Evolutionary conservation across 106 monocot species (phyloP).

Genomic region (Narthecium ossifragum): DNA sequence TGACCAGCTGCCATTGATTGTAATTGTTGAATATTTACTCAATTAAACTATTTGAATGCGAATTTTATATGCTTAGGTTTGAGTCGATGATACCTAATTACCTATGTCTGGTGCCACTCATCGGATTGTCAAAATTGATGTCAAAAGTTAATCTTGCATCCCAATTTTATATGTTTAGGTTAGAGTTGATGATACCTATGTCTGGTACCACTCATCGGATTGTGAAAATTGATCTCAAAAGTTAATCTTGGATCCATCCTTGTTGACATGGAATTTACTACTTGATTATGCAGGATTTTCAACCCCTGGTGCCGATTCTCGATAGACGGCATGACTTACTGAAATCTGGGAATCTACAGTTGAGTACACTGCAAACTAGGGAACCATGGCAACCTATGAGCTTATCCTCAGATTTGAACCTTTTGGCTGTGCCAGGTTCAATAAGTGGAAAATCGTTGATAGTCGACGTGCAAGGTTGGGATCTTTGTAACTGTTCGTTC

Average conservation of each 20-base stretch:
- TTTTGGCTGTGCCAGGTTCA: neutral
- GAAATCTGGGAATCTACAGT: neutral
- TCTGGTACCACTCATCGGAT: too few relatives aligned
- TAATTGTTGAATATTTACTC: too few relatives aligned
- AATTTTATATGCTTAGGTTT: too few relatives aligned
- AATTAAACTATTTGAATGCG: too few relatives aligned
- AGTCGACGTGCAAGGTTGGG: slow-evolving; percentile 8
- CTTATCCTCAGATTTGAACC: neutral
- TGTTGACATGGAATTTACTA: neutral
- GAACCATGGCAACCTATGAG: neutral
- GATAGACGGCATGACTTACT: slow-evolving; percentile 6
- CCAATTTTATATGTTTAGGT: neutral
- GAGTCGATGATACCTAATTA: neutral
- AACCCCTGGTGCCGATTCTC: neutral
- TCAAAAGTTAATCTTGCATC: neutral
- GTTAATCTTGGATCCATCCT: neutral
- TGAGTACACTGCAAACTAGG: neutral
- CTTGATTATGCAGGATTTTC: slow-evolving; percentile 8
- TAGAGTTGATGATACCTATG: too few relatives aligned
- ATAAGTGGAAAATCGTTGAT: neutral
- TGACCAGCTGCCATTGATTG: too few relatives aligned
- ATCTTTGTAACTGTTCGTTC: too few relatives aligned
- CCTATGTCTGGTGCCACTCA: neutral
- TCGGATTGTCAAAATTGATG: neutral
- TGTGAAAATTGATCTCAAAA: too few relatives aligned